These are phyloP conservation scores for Chalciporus piperatus DNA, from an alignment of 768 basidiomycete genomes.

Conservation along the genomic window DNA sequence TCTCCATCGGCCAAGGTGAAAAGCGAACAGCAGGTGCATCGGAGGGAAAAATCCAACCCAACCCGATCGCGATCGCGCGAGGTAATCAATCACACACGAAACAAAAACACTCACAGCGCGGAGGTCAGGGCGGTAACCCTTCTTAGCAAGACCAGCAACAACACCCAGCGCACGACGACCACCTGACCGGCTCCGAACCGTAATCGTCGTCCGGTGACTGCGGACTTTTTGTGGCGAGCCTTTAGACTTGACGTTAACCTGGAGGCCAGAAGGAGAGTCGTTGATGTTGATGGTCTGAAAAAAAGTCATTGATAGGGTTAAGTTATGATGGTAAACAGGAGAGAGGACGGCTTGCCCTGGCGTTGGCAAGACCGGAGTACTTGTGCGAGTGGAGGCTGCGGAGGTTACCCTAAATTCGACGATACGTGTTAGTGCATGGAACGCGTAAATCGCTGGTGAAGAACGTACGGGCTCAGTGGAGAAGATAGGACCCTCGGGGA, in stretches of 20 bases:
- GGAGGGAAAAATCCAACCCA: no score
- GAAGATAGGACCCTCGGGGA: slow-evolving; percentile 70
- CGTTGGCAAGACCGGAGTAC: slow-evolving; percentile 85
- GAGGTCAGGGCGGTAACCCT: slow-evolving; percentile 76
- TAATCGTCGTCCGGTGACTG: slow-evolving; percentile 44
- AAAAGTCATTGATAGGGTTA: neutral
- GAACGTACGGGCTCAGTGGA: slow-evolving; percentile 77
- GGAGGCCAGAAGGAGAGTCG: slow-evolving; percentile 53
- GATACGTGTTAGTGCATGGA: slow-evolving; percentile 4
- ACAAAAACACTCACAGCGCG: slow-evolving; percentile 56
- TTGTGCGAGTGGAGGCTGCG: slow-evolving; percentile 88
- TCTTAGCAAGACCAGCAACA: slow-evolving; percentile 55
- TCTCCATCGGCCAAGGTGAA: neutral
- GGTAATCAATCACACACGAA: neutral
- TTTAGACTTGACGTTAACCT: slow-evolving; percentile 63
- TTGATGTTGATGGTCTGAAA: slow-evolving; percentile 63
- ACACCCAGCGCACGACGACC: slow-evolving; percentile 68
- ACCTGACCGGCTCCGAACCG: slow-evolving; percentile 68
- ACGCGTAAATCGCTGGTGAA: neutral
- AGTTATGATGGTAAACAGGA: no score
- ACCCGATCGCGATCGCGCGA: neutral
- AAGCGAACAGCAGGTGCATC: no score
- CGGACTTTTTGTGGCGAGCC: slow-evolving; percentile 51
- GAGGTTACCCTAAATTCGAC: slow-evolving; percentile 67
- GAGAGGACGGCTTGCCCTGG: slow-evolving; percentile 50